phyloP scores from a whole-genome alignment of 495 filamentous ascomycete species.

The Penicillium goetzii region DNA sequence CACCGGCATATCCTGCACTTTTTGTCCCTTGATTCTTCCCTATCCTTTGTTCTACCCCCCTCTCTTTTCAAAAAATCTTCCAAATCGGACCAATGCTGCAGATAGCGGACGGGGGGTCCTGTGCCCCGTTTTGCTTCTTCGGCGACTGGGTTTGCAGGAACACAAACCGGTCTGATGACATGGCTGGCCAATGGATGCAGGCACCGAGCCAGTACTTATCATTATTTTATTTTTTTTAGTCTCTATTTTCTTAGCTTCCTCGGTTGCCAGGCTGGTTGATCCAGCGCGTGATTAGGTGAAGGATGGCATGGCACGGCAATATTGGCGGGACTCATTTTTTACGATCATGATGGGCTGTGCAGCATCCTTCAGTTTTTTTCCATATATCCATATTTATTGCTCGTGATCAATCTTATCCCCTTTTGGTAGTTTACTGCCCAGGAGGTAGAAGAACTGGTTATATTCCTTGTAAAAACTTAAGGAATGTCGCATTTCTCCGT shows the following conservation, averaged over 20 bases:
- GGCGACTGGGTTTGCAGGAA: conserved; percentile 8
- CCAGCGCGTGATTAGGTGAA: conserved; percentile 8
- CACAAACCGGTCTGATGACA: conserved; percentile 23
- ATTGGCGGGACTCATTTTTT: neutral
- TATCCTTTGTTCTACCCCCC: neutral
- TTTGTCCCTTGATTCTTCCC: neutral
- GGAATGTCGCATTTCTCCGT: neutral
- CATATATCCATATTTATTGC: neutral
- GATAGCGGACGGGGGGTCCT: conserved; percentile 3
- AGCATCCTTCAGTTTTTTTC: neutral
- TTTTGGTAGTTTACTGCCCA: neutral
- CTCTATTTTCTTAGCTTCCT: conserved; percentile 3
- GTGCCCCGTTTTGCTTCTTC: conserved; percentile 2
- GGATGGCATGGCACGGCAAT: conserved; percentile 1
- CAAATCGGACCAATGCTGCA: conserved; percentile 21
- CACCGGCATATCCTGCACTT: conserved; percentile 13
- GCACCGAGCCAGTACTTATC: conserved; percentile 18
- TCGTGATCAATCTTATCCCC: neutral
- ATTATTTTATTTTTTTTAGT: conserved; percentile 8
- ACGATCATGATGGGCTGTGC: conserved; percentile 2
- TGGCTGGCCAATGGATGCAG: conserved; percentile 29
- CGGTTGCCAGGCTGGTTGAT: conserved; percentile 7
- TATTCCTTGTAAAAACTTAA: neutral
- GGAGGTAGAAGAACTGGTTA: neutral
- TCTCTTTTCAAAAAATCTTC: conserved; percentile 9